phyloP scores from a whole-genome alignment of 78 protist genomes.

The Dictyostelium purpureum region DNA sequence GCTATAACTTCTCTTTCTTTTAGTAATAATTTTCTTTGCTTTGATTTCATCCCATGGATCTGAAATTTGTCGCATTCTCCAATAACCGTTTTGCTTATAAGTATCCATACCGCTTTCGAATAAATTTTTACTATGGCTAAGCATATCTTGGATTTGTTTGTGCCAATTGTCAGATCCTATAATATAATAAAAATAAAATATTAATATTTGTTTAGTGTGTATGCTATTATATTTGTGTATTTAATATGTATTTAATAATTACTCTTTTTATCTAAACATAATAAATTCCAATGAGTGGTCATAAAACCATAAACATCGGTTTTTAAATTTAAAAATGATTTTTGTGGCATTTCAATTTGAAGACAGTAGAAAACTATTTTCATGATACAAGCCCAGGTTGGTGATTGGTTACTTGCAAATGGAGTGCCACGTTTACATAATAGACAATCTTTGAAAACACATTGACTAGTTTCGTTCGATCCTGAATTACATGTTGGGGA shows the following conservation, averaged over 20 bases:
- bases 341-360: constrained; percentile 42
- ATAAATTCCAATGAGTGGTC: constrained; percentile 71
- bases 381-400: constrained; percentile 78
- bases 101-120: constrained; percentile 69
- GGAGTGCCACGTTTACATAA: constrained; percentile 61
- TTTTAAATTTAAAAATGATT: constrained; percentile 59
- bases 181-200: no score
- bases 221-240: no score
- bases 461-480: background rate
- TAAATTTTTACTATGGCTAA: constrained; percentile 47
- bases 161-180: constrained; percentile 78
- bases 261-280: constrained; percentile 74
- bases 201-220: background rate
- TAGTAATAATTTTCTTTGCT: constrained; percentile 40
- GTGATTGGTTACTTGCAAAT: constrained; percentile 60
- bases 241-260: background rate
- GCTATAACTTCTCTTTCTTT: constrained; percentile 62
- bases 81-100: constrained; percentile 71
- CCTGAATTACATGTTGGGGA: background rate
- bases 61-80: constrained; percentile 63
- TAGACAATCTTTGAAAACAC: constrained; percentile 60
- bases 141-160: constrained; percentile 75
- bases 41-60: constrained; percentile 78
- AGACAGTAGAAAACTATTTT: constrained; percentile 59
- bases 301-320: constrained; percentile 75